phyloP scores from a whole-genome alignment of 495 filamentous ascomycete genomes.

The Aspergillus coremiiformis region DNA sequence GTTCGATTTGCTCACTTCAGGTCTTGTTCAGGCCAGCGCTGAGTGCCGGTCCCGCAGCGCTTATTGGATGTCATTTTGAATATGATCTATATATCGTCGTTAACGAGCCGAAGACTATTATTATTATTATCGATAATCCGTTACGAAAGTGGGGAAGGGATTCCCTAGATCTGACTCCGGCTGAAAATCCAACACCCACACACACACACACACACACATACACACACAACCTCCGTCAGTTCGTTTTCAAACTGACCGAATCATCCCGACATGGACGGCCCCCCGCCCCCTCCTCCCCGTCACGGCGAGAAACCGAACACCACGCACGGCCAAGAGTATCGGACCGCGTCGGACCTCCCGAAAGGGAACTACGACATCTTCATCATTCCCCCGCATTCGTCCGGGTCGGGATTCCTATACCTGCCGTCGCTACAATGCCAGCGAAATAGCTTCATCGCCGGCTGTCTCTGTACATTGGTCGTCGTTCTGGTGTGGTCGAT shows the following conservation, averaged over 20 bases:
- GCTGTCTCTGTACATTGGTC: slow-evolving; percentile 64
- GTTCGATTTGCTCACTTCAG: background rate
- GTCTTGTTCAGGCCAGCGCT: slow-evolving; percentile 23
- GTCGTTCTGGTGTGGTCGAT: slow-evolving; percentile 57
- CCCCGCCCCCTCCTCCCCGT: slow-evolving; percentile 56
- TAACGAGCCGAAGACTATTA: slow-evolving; percentile 8
- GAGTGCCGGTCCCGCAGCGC: slow-evolving; percentile 36
- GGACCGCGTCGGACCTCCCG: slow-evolving; percentile 55
- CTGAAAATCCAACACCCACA: too few relatives aligned
- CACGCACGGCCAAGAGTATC: slow-evolving; percentile 36
- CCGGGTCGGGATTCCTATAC: slow-evolving; percentile 87
- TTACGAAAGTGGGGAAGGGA: background rate
- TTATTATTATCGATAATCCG: background rate
- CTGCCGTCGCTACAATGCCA: slow-evolving; percentile 80
- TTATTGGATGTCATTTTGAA: slow-evolving; percentile 25
- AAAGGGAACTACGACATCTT: slow-evolving; percentile 93
- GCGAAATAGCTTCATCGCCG: slow-evolving; percentile 84
- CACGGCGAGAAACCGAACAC: slow-evolving; percentile 62
- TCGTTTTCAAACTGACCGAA: background rate
- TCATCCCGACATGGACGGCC: slow-evolving; percentile 32
- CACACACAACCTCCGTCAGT: too few relatives aligned
- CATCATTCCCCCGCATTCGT: slow-evolving; percentile 88
- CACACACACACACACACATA: background rate
- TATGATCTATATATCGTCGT: slow-evolving; percentile 27
- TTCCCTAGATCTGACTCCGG: too few relatives aligned